Evolutionary conservation across 371 early-diverging fungal genomes (phyloP), one percentile per base, ranked within the genome.

Genomic region (Rhizopus sp.): DNA sequence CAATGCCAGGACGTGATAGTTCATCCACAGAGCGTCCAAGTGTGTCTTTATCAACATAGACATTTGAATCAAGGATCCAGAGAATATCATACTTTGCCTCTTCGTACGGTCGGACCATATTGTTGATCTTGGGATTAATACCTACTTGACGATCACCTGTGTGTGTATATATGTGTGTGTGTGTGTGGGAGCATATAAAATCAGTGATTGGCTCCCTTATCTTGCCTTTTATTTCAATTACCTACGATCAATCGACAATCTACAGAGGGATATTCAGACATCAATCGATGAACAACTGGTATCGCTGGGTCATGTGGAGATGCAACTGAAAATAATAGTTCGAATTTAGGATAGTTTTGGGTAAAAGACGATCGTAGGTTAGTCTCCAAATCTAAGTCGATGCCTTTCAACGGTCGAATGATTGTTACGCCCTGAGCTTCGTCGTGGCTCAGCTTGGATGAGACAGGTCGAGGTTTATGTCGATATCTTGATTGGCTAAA

Each of bases 91-190:
- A 80, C 60, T 89, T 86, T 5, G 94, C 90, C 3, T 72, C 64
- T 39, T 84, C 75, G 66, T 93, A 96, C 3, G 92, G 88, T 56
- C 84, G 77, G 9, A 94, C 65, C 83, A 98, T 82, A 75, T 98
- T 98, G 81, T 93, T 94, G 66, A 98, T 85, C 69, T 98, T 98
- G 8, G 98, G 98, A 67, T 98, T 98, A 47, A 88, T 86, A 37
- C 91, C 93, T 1, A 88, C 82, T 12, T 71, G 64, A 40, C 61
- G 65, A 49, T 88, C 89, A 32, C 89, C 94, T 90, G 60, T 57
- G n/a, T 47, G 13, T 32, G 44, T 8, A 57, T 41, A n/a, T n/a
- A n/a, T n/a, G 6, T 42, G 37, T 10, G n/a, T n/a, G n/a, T n/a
- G n/a, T n/a, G 13, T 56, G 34, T 50, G 15, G 3, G 16, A 35